A percentile compares a stretch with the other conserved stretches of the same genome.
Conservation (phyloP, 1,139 yeast genomes). For the Saccharomycopsis phalli region DNA sequence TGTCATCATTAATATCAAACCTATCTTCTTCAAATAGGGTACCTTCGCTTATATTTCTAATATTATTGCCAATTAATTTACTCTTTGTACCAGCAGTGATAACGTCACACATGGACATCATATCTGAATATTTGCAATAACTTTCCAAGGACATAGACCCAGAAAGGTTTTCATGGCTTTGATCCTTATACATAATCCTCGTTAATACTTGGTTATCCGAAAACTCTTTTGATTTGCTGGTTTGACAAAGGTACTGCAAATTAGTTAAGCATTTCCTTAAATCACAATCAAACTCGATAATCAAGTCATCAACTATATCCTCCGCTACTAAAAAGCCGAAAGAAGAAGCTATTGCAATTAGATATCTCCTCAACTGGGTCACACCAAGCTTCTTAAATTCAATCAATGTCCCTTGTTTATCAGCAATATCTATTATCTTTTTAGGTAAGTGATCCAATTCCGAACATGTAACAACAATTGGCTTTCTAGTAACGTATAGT, state of each 20-base stretch:
- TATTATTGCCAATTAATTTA: too few species aligned
- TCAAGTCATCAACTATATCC: constrained; percentile 29
- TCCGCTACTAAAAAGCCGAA: constrained; percentile 34
- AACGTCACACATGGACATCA: background rate
- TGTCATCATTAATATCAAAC: constrained; percentile 34
- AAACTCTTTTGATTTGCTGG: too few species aligned
- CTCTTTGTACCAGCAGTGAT: too few species aligned
- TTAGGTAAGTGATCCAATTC: constrained; percentile 48
- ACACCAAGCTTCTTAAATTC: constrained; percentile 25
- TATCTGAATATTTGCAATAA: too few species aligned
- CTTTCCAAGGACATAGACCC: too few species aligned
- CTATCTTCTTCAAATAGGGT: too few species aligned
- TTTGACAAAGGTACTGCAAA: constrained; percentile 50
- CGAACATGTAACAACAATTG: constrained; percentile 69
- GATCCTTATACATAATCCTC: too few species aligned
- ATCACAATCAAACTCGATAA: constrained; percentile 36
- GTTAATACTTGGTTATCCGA: too few species aligned
- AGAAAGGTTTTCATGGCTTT: too few species aligned
- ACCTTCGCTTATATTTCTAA: too few species aligned
- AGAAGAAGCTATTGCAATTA: constrained; percentile 29
- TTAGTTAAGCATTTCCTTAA: constrained; percentile 46
- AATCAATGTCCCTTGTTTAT: constrained; percentile 34
- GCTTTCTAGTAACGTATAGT: constrained; percentile 61
- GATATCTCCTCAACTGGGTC: constrained; percentile 32
- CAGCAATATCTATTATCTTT: constrained; percentile 39